Evolutionary conservation across 2,329 filamentous ascomycete genomes (phyloP).

Genomic region (Periconia sp.): DNA sequence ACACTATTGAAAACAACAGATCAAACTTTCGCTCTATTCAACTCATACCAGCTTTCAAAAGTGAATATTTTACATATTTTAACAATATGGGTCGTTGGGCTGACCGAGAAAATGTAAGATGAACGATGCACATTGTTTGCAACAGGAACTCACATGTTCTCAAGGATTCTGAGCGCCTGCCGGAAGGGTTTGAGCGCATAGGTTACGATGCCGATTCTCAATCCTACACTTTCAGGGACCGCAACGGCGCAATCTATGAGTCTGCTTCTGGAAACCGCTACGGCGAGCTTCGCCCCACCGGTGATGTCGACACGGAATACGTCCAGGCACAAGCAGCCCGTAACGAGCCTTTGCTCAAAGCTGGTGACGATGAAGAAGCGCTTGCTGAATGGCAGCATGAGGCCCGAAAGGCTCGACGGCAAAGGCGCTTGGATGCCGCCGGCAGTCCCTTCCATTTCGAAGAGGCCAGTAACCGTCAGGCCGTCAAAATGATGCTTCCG

Average conservation of each 20-base stretch:
- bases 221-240: slow-evolving; percentile 56
- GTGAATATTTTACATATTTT: neutral
- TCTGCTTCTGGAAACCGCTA: slow-evolving; percentile 54
- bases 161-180: slow-evolving; percentile 56
- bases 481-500: slow-evolving; percentile 60
- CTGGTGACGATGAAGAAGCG: neutral
- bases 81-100: slow-evolving; percentile 27
- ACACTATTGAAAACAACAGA: too few relatives aligned
- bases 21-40: too few relatives aligned
- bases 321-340: neutral
- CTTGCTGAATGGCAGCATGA: neutral
- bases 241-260: slow-evolving; percentile 54
- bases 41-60: too few relatives aligned
- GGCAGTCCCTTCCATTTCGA: slow-evolving; percentile 18
- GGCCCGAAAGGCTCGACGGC: neutral
- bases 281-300: slow-evolving; percentile 44
- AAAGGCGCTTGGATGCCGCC: slow-evolving; percentile 10
- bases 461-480: slow-evolving; percentile 32
- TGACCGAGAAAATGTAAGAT: slow-evolving; percentile 25
- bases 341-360: neutral
- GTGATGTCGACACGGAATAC: slow-evolving; percentile 1
- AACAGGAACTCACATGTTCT: neutral
- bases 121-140: neutral
- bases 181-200: slow-evolving; percentile 57
- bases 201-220: slow-evolving; percentile 61